Evolutionary conservation across 345 rosid genomes (phyloP).

Genomic region (Eucalyptus curtisii): DNA sequence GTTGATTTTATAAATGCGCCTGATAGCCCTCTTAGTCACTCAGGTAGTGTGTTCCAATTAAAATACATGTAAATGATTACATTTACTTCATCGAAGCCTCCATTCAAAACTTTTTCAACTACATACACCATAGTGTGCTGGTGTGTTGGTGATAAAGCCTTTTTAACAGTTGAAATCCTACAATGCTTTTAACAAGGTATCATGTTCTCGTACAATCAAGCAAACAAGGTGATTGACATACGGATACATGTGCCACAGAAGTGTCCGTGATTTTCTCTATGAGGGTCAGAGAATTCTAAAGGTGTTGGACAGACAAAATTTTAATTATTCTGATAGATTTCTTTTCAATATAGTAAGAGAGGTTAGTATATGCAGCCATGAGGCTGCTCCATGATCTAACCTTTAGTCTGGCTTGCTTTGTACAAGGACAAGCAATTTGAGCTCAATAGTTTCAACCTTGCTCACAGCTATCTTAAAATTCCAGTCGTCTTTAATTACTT

Average conservation of each 20-base stretch:
- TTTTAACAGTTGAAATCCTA: not conserved
- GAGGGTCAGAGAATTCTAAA: not conserved
- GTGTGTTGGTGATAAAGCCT: not conserved
- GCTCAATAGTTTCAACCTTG: not conserved
- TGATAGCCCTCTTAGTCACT: conserved; percentile 44
- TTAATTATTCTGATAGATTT: not conserved
- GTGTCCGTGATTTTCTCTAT: not conserved
- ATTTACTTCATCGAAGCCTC: not conserved
- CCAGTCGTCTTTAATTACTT: not conserved
- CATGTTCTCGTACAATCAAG: not conserved
- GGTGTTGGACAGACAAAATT: not conserved
- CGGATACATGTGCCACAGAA: not conserved
- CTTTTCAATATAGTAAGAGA: not conserved
- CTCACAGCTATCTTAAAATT: not conserved
- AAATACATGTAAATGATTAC: not conserved
- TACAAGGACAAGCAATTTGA: not conserved
- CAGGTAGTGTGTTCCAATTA: conserved; percentile 19
- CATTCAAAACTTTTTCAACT: not conserved
- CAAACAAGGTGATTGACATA: not conserved
- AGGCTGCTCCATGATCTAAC: not conserved
- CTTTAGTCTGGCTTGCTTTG: not conserved
- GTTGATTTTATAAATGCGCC: conserved; percentile 70
- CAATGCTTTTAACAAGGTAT: not conserved
- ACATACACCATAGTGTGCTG: not conserved
- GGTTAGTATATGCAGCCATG: not conserved